Evolutionary conservation across 495 filamentous ascomycete species (phyloP).

Genomic region (Ascodesmis nigricans): DNA sequence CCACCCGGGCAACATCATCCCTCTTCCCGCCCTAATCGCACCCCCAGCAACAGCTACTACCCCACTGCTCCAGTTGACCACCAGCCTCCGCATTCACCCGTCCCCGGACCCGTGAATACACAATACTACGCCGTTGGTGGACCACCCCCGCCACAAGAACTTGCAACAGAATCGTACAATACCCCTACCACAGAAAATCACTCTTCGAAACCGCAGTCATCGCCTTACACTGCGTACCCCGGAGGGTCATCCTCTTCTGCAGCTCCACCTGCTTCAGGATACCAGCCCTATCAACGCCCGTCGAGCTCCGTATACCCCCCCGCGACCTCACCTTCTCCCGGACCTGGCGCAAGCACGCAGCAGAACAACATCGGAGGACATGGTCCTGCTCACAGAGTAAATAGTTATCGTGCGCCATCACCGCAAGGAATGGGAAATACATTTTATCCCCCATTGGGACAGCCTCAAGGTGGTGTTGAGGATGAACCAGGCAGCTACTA

Average conservation of each 20-base stretch:
- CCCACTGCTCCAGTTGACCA: background rate
- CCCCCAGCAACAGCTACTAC: conserved; percentile 3
- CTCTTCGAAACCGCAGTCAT: conserved; percentile 4
- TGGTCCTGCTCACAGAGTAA: too few relatives aligned
- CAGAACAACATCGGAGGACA: conserved; percentile 4
- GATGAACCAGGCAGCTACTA: too few relatives aligned
- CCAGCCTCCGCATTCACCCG: too few relatives aligned
- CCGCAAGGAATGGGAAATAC: too few relatives aligned
- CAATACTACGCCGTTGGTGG: too few relatives aligned
- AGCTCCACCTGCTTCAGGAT: conserved; percentile 13
- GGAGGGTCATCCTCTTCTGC: conserved; percentile 8
- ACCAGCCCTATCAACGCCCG: conserved; percentile 9
- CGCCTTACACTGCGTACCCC: conserved; percentile 6
- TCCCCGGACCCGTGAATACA: too few relatives aligned
- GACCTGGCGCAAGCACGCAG: conserved; percentile 4
- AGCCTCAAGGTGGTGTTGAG: too few relatives aligned
- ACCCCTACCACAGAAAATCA: conserved; percentile 7
- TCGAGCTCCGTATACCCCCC: conserved; percentile 1
- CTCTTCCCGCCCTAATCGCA: background rate
- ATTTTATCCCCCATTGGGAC: too few relatives aligned
- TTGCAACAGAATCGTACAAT: conserved; percentile 67
- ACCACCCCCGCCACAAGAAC: conserved; percentile 53
- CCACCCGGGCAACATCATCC: too few relatives aligned
- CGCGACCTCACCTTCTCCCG: background rate
- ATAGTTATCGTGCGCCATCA: too few relatives aligned